Percentiles rank a stretch among this genome's conserved stretches.
Conservation (phyloP, 768 basidiomycete species). For the Boletus vermiculosoides region DNA sequence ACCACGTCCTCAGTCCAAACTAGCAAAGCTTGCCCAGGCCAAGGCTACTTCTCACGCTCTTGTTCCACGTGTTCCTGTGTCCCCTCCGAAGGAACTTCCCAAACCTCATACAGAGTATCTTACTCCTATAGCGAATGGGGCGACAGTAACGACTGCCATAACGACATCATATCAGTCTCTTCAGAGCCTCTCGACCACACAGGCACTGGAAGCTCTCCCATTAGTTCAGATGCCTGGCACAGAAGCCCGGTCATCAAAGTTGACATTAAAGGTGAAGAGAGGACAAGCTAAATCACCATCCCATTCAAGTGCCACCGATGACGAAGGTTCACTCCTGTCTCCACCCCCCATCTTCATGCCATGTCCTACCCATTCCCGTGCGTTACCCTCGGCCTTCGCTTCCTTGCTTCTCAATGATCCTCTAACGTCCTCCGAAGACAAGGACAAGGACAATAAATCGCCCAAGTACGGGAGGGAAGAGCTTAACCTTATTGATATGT, state of each 20-base stretch:
- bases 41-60: slow-evolving; percentile 35
- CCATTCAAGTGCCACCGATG: slow-evolving; percentile 37
- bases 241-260: slow-evolving; percentile 60
- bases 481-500: slow-evolving; percentile 28
- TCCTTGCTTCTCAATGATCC: slow-evolving; percentile 63
- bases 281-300: slow-evolving; percentile 45
- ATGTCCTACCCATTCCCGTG: slow-evolving; percentile 55
- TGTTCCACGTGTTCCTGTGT: slow-evolving; percentile 27
- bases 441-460: slow-evolving; percentile 32
- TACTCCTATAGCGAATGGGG: slow-evolving; percentile 77
- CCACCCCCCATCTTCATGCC: slow-evolving; percentile 59
- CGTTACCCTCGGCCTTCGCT: slow-evolving; percentile 76
- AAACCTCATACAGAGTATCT: slow-evolving; percentile 63
- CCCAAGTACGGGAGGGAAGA: slow-evolving; percentile 34
- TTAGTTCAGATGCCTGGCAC: slow-evolving; percentile 32
- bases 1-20: slow-evolving; percentile 59
- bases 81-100: slow-evolving; percentile 39
- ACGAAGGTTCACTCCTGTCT: slow-evolving; percentile 35
- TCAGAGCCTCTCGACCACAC: slow-evolving; percentile 50
- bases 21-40: slow-evolving; percentile 70
- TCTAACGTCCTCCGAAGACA: slow-evolving; percentile 39
- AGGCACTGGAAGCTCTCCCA: slow-evolving; percentile 19
- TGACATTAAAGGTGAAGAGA: slow-evolving; percentile 72
- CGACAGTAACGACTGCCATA: slow-evolving; percentile 81
- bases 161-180: slow-evolving; percentile 78